Conservation (phyloP, 208 protist species). For the Acanthamoeba culbertsoni region DNA sequence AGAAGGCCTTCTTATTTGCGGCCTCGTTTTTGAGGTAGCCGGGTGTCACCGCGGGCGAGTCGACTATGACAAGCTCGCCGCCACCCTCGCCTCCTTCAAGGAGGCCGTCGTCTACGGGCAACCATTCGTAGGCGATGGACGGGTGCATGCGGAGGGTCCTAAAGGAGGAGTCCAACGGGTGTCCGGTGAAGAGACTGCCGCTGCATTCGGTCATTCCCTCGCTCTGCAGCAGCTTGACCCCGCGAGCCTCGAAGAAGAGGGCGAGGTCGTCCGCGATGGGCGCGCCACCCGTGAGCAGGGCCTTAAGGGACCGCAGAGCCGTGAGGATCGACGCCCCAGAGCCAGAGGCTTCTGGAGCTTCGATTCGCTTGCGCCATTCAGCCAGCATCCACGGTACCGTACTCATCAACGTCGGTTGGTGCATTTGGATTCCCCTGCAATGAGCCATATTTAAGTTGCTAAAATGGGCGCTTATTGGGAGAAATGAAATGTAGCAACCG, state of each 20-base stretch:
- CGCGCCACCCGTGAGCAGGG: slow-evolving; percentile 21
- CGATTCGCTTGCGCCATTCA: slow-evolving; percentile 45
- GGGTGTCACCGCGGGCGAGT: neutral
- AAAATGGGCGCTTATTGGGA: neutral
- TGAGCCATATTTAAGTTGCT: neutral
- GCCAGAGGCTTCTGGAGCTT: neutral
- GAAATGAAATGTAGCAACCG: neutral
- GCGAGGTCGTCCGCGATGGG: slow-evolving; percentile 39
- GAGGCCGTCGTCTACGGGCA: neutral
- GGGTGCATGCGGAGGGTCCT: slow-evolving; percentile 39
- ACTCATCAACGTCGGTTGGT: slow-evolving; percentile 27
- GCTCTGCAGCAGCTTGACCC: slow-evolving; percentile 31
- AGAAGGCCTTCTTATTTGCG: slow-evolving; percentile 1
- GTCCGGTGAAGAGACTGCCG: slow-evolving; percentile 36
- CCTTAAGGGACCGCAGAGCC: slow-evolving; percentile 1
- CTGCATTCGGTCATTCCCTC: slow-evolving; percentile 55
- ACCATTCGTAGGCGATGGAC: slow-evolving; percentile 35
- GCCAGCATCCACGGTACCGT: slow-evolving; percentile 52
- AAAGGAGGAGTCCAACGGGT: slow-evolving; percentile 26
- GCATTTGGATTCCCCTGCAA: neutral
- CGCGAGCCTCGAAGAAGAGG: slow-evolving; percentile 28
- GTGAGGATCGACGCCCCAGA: neutral
- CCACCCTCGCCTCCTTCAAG: neutral
- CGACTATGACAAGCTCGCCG: slow-evolving; percentile 29
- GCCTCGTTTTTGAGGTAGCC: slow-evolving; percentile 36